phyloP scores from a whole-genome alignment of 2,329 filamentous ascomycete species.

The Alternaria longipes region DNA sequence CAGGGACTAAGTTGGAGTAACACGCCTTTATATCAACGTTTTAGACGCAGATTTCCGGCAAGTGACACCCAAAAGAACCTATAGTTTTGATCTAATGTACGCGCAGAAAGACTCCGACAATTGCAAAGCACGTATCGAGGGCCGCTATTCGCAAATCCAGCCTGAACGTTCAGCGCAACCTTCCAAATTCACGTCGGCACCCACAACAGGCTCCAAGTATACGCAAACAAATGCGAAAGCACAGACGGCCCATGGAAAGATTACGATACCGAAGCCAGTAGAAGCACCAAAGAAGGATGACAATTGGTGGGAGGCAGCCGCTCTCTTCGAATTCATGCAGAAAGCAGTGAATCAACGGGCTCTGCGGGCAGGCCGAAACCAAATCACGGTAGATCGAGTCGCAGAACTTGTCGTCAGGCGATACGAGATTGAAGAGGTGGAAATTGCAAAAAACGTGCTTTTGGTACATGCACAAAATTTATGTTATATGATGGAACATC shows the following conservation, averaged over 20 bases:
- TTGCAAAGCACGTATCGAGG: constrained; percentile 42
- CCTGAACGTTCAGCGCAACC: constrained; percentile 18
- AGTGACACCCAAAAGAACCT: background rate
- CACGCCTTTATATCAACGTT: constrained; percentile 54
- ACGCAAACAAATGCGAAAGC: constrained; percentile 11
- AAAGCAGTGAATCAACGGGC: constrained; percentile 47
- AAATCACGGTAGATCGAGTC: constrained; percentile 45
- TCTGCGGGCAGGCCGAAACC: constrained; percentile 39
- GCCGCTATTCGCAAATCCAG: constrained; percentile 33
- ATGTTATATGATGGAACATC: constrained; percentile 51
- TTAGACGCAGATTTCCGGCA: constrained; percentile 52
- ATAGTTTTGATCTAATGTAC: constrained; percentile 14
- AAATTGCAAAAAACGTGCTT: constrained; percentile 45
- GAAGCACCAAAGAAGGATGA: constrained; percentile 48
- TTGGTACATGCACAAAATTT: constrained; percentile 50
- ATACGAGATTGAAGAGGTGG: constrained; percentile 49
- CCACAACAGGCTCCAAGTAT: constrained; percentile 10
- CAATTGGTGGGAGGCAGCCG: constrained; percentile 52
- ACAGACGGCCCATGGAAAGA: constrained; percentile 15
- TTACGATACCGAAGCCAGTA: constrained; percentile 13
- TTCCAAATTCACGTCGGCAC: constrained; percentile 18
- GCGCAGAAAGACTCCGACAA: constrained; percentile 42
- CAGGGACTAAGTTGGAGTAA: constrained; percentile 57
- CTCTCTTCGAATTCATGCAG: constrained; percentile 53
- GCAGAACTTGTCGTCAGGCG: constrained; percentile 47